phyloP scores from a whole-genome alignment of 2,329 filamentous ascomycete species.

The Botrytis squamosa region DNA sequence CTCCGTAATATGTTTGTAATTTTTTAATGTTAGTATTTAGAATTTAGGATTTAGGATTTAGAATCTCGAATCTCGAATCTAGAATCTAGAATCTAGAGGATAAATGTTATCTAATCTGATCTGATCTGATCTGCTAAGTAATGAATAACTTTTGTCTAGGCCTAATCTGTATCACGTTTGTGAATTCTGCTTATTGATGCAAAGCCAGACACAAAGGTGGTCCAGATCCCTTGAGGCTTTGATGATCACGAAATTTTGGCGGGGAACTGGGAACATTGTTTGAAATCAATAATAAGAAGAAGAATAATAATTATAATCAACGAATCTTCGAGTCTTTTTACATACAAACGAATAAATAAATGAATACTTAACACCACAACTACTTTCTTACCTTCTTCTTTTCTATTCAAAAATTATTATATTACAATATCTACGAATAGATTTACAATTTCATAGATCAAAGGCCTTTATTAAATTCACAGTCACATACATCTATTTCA shows the following conservation, averaged over 20 bases:
- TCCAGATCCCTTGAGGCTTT: constrained; percentile 27
- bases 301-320: constrained; percentile 19
- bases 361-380: not conserved
- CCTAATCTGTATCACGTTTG: not conserved
- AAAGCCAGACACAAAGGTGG: not conserved
- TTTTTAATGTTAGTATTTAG: no score
- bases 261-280: constrained; percentile 26
- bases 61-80: no score
- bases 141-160: not conserved
- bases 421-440: not conserved
- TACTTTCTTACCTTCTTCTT: not conserved
- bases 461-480: not conserved
- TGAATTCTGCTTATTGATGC: constrained; percentile 4
- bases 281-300: constrained; percentile 29
- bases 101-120: not conserved
- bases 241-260: constrained; percentile 28
- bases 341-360: not conserved
- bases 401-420: constrained; percentile 12
- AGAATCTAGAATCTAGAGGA: not conserved
- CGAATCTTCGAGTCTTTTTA: not conserved
- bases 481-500: not conserved
- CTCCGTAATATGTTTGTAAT: not conserved
- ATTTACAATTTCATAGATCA: not conserved
- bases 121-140: not conserved
- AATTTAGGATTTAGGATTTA: no score